A percentile compares a stretch with the other conserved stretches of the same genome.
Evolutionary conservation across 768 basidiomycete species (phyloP).

Genomic region (Leccinum rimulosum): DNA sequence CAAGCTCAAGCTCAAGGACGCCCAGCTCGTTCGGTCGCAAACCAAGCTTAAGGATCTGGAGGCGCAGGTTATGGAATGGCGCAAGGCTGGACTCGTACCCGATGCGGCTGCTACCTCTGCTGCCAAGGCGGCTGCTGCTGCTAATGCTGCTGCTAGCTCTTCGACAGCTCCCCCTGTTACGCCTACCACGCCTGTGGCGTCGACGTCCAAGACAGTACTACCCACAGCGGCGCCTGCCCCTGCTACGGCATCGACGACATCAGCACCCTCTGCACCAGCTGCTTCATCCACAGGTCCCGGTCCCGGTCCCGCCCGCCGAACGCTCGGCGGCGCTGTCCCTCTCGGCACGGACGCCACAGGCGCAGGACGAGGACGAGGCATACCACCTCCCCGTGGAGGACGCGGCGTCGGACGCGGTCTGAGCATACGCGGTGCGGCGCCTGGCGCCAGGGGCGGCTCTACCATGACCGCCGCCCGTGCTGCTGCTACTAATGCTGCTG

Average conservation of each 20-base stretch:
- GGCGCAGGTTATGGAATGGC: slow-evolving; percentile 56
- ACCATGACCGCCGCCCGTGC: slow-evolving; percentile 18
- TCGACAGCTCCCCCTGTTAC: slow-evolving; percentile 22
- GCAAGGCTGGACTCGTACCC: slow-evolving; percentile 48
- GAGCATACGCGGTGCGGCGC: slow-evolving; percentile 32
- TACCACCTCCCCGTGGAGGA: slow-evolving; percentile 23
- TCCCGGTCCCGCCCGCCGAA: slow-evolving; percentile 33
- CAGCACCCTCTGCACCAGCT: slow-evolving; percentile 17
- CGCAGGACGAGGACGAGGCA: slow-evolving; percentile 35
- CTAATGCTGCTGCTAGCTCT: slow-evolving; percentile 8
- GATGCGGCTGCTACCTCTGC: slow-evolving; percentile 30
- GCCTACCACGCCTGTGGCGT: slow-evolving; percentile 29
- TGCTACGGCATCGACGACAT: slow-evolving; percentile 12
- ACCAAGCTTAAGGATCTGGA: slow-evolving; percentile 67
- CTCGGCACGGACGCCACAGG: slow-evolving; percentile 19
- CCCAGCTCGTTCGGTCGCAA: slow-evolving; percentile 60
- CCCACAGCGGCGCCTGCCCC: slow-evolving; percentile 11
- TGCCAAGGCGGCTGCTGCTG: slow-evolving; percentile 19
- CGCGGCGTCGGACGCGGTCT: slow-evolving; percentile 32
- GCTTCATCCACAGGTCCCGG: slow-evolving; percentile 24
- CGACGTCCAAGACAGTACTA: slow-evolving; percentile 16
- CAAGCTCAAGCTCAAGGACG: slow-evolving; percentile 69
- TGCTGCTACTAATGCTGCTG: slow-evolving; percentile 13
- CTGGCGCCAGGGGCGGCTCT: slow-evolving; percentile 20
- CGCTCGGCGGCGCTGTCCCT: slow-evolving; percentile 28